phyloP scores from a whole-genome alignment of 768 basidiomycete genomes.

The Exsudoporus frostii region DNA sequence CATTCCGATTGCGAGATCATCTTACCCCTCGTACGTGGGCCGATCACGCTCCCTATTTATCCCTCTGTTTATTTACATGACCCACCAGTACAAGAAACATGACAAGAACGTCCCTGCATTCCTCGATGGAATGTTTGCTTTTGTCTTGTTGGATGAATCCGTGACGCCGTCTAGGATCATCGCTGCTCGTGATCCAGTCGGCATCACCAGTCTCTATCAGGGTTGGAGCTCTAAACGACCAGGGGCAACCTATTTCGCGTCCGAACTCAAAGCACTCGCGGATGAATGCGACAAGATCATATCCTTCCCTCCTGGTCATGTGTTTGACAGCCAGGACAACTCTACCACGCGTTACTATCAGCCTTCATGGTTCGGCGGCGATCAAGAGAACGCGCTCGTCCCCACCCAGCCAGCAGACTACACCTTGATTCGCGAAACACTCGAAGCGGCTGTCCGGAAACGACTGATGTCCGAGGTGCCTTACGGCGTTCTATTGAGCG shows the following conservation, averaged over 20 bases:
- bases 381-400: slow-evolving; percentile 55
- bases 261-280: slow-evolving; percentile 88
- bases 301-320: slow-evolving; percentile 95
- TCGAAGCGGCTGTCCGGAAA: slow-evolving; percentile 92
- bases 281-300: slow-evolving; percentile 94
- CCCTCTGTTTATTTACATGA: background rate
- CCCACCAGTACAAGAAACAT: slow-evolving; percentile 73
- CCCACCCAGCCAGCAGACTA: slow-evolving; percentile 64
- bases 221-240: slow-evolving; percentile 86
- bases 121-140: slow-evolving; percentile 99
- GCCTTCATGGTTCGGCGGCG: slow-evolving; percentile 89
- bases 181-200: slow-evolving; percentile 95
- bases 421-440: slow-evolving; percentile 66
- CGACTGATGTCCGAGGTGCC: slow-evolving; percentile 98
- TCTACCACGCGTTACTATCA: slow-evolving; percentile 82
- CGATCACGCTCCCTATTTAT: background rate
- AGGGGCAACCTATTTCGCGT: slow-evolving; percentile 86
- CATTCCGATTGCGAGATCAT: slow-evolving; percentile 99
- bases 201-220: slow-evolving; percentile 98
- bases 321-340: slow-evolving; percentile 82
- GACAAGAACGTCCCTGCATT: slow-evolving; percentile 71
- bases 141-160: slow-evolving; percentile 92
- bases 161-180: slow-evolving; percentile 87
- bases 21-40: slow-evolving; percentile 70
- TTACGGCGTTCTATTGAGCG: slow-evolving; percentile 93